phyloP scores from a whole-genome alignment of 495 filamentous ascomycete genomes.

The Penicillium crystallinum region DNA sequence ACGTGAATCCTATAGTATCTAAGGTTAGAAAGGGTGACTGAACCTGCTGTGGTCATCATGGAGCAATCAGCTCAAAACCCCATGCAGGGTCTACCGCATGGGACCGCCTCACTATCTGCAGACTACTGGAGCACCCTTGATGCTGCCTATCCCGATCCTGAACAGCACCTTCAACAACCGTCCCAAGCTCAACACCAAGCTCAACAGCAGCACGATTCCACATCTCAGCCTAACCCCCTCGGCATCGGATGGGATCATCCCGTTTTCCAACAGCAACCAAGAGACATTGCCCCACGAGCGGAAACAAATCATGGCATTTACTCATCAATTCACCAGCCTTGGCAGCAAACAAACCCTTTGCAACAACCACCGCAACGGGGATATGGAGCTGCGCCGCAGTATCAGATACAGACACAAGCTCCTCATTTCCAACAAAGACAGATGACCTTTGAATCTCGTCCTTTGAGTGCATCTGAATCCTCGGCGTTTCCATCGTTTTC shows the following conservation, averaged over 20 bases:
- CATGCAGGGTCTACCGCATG: constrained; percentile 30
- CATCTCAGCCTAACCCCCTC: constrained; percentile 6
- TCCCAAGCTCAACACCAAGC: constrained; percentile 15
- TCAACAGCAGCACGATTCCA: constrained; percentile 8
- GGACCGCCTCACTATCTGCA: constrained; percentile 20
- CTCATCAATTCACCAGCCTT: constrained; percentile 30
- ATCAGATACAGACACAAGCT: constrained; percentile 22
- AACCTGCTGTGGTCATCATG: constrained; percentile 23
- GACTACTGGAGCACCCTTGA: constrained; percentile 41
- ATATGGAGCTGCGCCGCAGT: constrained; percentile 26
- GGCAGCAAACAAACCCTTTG: constrained; percentile 31
- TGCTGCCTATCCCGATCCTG: constrained; percentile 27
- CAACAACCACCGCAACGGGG: constrained; percentile 24
- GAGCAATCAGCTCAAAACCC: constrained; percentile 36
- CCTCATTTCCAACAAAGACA: constrained; percentile 35
- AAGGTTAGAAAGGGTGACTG: constrained; percentile 1
- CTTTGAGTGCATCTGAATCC: constrained; percentile 27
- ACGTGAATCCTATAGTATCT: constrained; percentile 13
- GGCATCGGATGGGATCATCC: constrained; percentile 12
- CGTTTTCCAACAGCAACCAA: constrained; percentile 18
- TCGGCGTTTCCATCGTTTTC: constrained; percentile 32
- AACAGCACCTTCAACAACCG: constrained; percentile 24
- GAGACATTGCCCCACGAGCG: constrained; percentile 19
- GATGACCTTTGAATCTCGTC: constrained; percentile 31
- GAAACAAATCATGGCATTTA: constrained; percentile 33